Conservation (phyloP, 208 protist species). For the Sergeia podlipaevii region DNA sequence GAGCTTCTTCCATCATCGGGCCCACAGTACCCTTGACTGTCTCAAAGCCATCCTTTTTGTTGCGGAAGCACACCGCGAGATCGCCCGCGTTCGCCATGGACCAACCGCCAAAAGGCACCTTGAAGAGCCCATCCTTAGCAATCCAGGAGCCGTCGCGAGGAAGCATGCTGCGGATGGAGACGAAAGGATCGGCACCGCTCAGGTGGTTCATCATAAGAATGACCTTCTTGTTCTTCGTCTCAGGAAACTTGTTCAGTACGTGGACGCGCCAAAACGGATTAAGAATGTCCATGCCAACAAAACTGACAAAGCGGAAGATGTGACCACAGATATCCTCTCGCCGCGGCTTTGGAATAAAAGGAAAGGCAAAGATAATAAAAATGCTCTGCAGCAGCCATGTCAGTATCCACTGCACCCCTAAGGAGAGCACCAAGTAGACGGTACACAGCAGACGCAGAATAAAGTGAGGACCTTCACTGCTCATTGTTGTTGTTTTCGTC, state of each 20-base stretch:
- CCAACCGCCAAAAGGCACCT: conserved; percentile 83
- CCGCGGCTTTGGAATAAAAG: conserved; percentile 49
- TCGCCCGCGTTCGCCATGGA: conserved; percentile 71
- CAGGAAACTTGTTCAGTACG: conserved; percentile 64
- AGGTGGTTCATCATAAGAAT: conserved; percentile 88
- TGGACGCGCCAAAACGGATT: conserved; percentile 83
- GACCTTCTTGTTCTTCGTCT: conserved; percentile 52
- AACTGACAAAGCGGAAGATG: conserved; percentile 71
- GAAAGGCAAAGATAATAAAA: conserved; percentile 52
- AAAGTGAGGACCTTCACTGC: conserved; percentile 4
- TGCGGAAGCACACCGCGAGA: conserved; percentile 64
- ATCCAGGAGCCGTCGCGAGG: conserved; percentile 80
- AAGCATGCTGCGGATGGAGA: conserved; percentile 62
- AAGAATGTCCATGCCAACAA: conserved; percentile 48
- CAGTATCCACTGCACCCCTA: conserved; percentile 56
- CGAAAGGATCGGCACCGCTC: conserved; percentile 74
- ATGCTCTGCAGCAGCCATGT: conserved; percentile 61
- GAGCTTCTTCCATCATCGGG: conserved; percentile 77
- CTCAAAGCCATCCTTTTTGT: conserved; percentile 67
- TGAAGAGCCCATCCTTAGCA: conserved; percentile 74
- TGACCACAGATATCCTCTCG: conserved; percentile 69
- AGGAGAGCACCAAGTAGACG: conserved; percentile 38
- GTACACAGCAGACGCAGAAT: conserved; percentile 46
- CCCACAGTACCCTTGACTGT: conserved; percentile 79
- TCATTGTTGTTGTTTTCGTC: conserved; percentile 3